phyloP scores from a whole-genome alignment of 139 green algal genomes.

The Chlorella sp. region DNA sequence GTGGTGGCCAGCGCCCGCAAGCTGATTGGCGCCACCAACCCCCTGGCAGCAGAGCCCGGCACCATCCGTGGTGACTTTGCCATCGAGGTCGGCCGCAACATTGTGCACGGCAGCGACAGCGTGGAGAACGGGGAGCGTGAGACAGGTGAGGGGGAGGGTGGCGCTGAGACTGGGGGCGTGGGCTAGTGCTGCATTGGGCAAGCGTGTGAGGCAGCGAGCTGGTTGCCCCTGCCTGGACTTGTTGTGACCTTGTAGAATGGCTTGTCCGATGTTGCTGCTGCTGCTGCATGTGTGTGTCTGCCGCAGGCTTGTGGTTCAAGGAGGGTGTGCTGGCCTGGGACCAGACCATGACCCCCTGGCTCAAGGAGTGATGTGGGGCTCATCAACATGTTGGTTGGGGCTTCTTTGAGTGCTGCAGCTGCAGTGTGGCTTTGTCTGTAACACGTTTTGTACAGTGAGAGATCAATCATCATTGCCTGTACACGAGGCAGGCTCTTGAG shows the following conservation, averaged over 20 bases:
- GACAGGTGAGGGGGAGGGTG: conserved; percentile 56
- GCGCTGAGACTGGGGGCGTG: too few relatives aligned
- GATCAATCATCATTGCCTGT: too few relatives aligned
- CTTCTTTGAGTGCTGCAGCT: too few relatives aligned
- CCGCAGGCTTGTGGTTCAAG: conserved; percentile 77
- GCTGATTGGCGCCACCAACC: conserved; percentile 94
- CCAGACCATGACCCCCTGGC: conserved; percentile 60
- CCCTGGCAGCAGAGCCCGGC: conserved; percentile 82
- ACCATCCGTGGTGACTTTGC: conserved; percentile 89
- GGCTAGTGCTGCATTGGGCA: too few relatives aligned
- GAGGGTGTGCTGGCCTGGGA: conserved; percentile 56
- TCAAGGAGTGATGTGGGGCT: conserved; percentile 62
- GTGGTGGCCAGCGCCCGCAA: conserved; percentile 88
- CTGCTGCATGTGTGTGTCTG: not conserved
- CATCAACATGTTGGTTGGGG: too few relatives aligned
- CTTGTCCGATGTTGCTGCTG: too few relatives aligned
- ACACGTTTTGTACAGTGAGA: too few relatives aligned
- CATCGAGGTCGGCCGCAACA: conserved; percentile 88
- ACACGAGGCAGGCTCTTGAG: too few relatives aligned
- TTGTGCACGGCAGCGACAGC: conserved; percentile 89
- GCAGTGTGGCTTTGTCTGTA: too few relatives aligned
- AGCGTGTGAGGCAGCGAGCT: too few relatives aligned
- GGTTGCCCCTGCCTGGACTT: too few relatives aligned
- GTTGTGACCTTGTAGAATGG: too few relatives aligned
- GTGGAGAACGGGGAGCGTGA: conserved; percentile 90